These are phyloP conservation scores for Mortierella antarctica DNA, from an alignment of 192 early-diverging fungal species.

Conservation along the genomic window DNA sequence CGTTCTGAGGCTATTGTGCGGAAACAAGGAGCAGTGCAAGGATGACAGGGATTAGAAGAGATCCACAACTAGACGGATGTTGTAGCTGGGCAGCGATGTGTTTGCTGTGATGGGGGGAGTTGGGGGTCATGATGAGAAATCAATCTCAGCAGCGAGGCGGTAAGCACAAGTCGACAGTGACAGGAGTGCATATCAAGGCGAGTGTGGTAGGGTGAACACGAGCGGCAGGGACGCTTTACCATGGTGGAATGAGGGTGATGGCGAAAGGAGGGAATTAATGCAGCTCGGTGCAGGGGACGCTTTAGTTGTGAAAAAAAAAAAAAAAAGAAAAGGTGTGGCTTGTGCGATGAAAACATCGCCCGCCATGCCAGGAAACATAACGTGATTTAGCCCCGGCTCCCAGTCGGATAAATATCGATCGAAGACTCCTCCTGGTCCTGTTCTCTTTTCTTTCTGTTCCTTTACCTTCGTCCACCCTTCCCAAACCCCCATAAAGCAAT, in stretches of 20 bases:
- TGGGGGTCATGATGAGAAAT: too few relatives aligned
- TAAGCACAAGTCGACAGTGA: not conserved
- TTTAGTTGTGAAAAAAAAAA: slow-evolving; percentile 1
- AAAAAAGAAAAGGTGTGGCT: slow-evolving; percentile 29
- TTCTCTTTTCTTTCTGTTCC: not conserved
- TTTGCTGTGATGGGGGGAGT: not conserved
- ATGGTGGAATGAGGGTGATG: slow-evolving; percentile 14
- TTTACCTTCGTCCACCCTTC: not conserved
- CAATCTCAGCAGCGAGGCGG: too few relatives aligned
- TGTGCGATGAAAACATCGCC: not conserved
- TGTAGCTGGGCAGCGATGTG: not conserved
- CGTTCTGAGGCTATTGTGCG: slow-evolving; percentile 72
- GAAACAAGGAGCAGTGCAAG: not conserved
- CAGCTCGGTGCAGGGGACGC: not conserved
- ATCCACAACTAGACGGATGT: not conserved
- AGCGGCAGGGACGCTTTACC: slow-evolving; percentile 10
- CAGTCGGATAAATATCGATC: slow-evolving; percentile 1
- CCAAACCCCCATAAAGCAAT: not conserved
- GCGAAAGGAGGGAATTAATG: slow-evolving; percentile 24
- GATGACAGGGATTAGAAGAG: not conserved
- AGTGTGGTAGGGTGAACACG: not conserved
- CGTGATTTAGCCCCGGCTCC: not conserved
- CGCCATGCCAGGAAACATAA: not conserved
- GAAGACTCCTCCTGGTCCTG: not conserved
- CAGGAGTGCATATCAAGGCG: not conserved